Percentiles rank a stretch among this genome's conserved stretches.
Evolutionary conservation across 2,329 filamentous ascomycete species (phyloP).

Genomic region (Aspergillus tanneri): DNA sequence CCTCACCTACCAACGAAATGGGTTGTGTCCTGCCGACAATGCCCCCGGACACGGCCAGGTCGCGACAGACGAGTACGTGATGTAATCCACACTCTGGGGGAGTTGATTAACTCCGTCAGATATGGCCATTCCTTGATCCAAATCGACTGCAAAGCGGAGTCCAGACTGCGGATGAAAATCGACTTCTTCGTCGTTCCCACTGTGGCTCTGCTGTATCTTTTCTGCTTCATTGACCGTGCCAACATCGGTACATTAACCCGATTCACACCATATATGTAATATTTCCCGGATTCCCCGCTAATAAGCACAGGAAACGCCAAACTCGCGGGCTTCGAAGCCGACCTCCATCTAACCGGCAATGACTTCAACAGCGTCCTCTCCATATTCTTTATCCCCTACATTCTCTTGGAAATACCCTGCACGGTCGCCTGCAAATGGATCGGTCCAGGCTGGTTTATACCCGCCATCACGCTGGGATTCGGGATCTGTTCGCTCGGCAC

Average conservation of each 20-base stretch:
- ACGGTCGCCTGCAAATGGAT: neutral
- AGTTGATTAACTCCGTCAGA: neutral
- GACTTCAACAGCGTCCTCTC: neutral
- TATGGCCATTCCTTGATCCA: neutral
- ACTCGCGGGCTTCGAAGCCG: neutral
- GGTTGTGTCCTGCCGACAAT: neutral
- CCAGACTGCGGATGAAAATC: neutral
- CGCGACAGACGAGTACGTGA: neutral
- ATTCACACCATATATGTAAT: neutral
- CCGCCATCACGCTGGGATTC: neutral
- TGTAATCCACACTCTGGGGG: neutral
- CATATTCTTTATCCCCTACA: neutral
- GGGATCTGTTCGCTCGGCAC: slow-evolving; percentile 2
- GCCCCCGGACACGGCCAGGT: neutral
- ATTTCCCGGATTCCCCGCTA: neutral
- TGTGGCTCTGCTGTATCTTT: neutral
- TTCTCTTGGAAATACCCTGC: neutral
- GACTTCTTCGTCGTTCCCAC: neutral
- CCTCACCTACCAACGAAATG: neutral
- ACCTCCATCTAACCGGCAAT: neutral
- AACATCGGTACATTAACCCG: neutral
- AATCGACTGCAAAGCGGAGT: neutral
- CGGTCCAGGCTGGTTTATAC: slow-evolving; percentile 2
- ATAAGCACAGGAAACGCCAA: neutral
- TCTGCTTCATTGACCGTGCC: neutral